Conservation (phyloP, 176 grass and related monocot species). For the Leersia perrieri region DNA sequence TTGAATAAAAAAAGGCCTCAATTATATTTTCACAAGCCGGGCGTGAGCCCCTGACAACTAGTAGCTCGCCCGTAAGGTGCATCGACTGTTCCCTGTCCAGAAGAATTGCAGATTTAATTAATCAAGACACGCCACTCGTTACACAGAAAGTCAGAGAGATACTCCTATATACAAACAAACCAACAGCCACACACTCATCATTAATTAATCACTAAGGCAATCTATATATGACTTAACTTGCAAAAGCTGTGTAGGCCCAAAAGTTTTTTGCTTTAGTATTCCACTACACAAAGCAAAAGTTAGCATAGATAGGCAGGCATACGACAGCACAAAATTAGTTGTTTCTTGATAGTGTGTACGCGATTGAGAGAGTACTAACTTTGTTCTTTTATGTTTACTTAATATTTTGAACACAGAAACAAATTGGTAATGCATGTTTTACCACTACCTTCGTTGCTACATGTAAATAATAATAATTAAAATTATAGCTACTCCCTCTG, state of each 20-base stretch:
- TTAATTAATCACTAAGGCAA: constrained; percentile 47
- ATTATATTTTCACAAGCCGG: not conserved
- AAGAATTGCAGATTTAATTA: constrained; percentile 13
- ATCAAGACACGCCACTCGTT: not conserved
- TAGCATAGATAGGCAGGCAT: constrained; percentile 22
- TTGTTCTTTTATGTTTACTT: not conserved
- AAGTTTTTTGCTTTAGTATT: constrained; percentile 49
- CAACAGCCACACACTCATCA: constrained; percentile 18
- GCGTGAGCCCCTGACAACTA: constrained; percentile 18
- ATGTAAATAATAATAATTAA: not conserved
- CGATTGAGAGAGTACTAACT: not conserved
- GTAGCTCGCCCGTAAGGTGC: constrained; percentile 16
- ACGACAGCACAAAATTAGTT: not conserved
- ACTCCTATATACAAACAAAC: constrained; percentile 19
- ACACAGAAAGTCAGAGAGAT: not conserved
- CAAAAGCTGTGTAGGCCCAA: constrained; percentile 32
- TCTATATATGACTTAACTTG: constrained; percentile 48
- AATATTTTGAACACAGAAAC: not conserved
- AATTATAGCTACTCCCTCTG: too few relatives aligned
- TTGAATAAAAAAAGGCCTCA: too few relatives aligned
- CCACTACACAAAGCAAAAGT: constrained; percentile 60
- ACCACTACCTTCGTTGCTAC: too few relatives aligned
- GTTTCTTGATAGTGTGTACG: not conserved
- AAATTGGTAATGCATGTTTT: too few relatives aligned
- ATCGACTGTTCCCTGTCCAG: constrained; percentile 10